Evolutionary conservation across 768 basidiomycete genomes (phyloP).

Genomic region (Trametes maxima): DNA sequence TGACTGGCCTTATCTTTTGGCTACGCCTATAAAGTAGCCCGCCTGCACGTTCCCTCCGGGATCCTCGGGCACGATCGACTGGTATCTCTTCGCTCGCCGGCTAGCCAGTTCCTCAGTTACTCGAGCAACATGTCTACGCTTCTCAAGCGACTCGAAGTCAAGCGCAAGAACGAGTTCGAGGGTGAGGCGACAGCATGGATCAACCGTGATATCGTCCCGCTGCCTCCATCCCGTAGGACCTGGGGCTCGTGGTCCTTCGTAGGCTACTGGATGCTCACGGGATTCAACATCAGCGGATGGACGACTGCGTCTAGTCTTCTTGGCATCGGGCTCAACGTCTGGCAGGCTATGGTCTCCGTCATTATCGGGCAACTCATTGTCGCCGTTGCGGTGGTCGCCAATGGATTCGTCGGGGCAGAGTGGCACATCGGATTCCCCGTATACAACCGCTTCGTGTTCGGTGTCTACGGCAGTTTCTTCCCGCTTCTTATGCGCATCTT

Average conservation of each 20-base stretch:
- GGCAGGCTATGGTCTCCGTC: constrained; percentile 26
- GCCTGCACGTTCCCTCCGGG: too few species aligned
- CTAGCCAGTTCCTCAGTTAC: too few species aligned
- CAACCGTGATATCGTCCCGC: constrained; percentile 27
- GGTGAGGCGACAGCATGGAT: constrained; percentile 19
- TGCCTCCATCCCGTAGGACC: constrained; percentile 27
- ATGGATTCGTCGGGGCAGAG: constrained; percentile 24
- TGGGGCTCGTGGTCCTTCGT: constrained; percentile 27
- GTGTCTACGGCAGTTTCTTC: constrained; percentile 25
- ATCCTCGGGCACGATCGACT: too few species aligned
- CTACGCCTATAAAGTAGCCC: too few species aligned
- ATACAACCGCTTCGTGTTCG: constrained; percentile 22
- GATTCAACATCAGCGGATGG: constrained; percentile 25
- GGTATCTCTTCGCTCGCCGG: too few species aligned
- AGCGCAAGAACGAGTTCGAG: constrained; percentile 12
- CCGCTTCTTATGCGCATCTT: constrained; percentile 25
- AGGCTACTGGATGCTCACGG: constrained; percentile 26
- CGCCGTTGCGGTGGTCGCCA: constrained; percentile 18
- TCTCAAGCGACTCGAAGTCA: constrained; percentile 20
- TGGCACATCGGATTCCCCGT: constrained; percentile 27
- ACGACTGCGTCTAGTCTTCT: constrained; percentile 24
- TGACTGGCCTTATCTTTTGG: too few species aligned
- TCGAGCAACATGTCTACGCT: not conserved
- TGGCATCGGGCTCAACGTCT: constrained; percentile 21
- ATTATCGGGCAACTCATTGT: constrained; percentile 22